Evolutionary conservation across 805 yeast genomes (phyloP), one percentile per base, ranked within the genome.

Genomic region (Lipomyces kockii): DNA sequence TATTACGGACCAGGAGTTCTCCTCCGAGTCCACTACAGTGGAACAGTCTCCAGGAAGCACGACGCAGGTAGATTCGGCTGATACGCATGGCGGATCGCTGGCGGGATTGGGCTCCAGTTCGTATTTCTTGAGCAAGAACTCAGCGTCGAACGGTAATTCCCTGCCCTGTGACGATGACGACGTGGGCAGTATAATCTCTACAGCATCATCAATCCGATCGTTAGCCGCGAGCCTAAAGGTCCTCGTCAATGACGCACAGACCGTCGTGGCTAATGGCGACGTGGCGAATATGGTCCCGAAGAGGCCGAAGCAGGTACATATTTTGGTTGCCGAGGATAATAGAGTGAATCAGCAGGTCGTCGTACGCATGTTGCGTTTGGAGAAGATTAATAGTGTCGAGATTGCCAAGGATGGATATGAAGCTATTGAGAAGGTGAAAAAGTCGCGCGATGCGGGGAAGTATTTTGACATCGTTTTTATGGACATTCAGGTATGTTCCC

Each of bases 301-400:
- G 35, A 4, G 6, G 7, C n/a, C 3, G 12, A 54, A 51, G 51
- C 56, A 43, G 68, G 58, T 77, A 52, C 80, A 83, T 61, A 87
- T 95, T 27, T 81, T 95, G 58, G 94, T 95, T 17, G 98, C 97
- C 0, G 99, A 95, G 76, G 99, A 95, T 75, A 95, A 95, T 75
- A 81, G 84, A 71, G 98, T 95, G 9, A 95, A 95, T 76, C 98
- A 94, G 77, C 97, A 93, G 78, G 98, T 95, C 25, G 90, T 94
- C 75, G 87, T 85, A 73, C 81, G 98, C 62, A 93, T 95, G 97
- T 81, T 95, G 68, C 85, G 84, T 61, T 80, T 95, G 25, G 98
- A 95, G 79, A 97, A 97, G 0, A 84, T 90, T 67, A 79, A 78
- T 1, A 85, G 87, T 70, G 83, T 95, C 56, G 86, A 87, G 2